Percentiles rank a stretch among this genome's conserved stretches.
Conservation (phyloP, 306 rosid genomes). For the Trichosanthes truncata region DNA sequence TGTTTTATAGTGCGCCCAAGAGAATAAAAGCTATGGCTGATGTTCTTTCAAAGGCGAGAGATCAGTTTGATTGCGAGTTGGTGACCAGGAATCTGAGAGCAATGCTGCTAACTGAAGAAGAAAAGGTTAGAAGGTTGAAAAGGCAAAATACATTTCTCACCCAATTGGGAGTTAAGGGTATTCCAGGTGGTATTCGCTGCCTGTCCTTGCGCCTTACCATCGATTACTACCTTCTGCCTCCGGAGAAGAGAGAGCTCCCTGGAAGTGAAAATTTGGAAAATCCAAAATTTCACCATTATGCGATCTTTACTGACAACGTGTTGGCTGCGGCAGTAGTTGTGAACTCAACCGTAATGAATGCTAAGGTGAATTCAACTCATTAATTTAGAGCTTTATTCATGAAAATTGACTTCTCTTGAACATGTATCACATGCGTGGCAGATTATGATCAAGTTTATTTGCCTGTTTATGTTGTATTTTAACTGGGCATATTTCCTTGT, state of each 20-base stretch:
- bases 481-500: slow-evolving; percentile 15
- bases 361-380: slow-evolving; percentile 44
- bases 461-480: slow-evolving; percentile 12
- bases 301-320: slow-evolving; percentile 92
- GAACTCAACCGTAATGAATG: slow-evolving; percentile 70
- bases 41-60: slow-evolving; percentile 66
- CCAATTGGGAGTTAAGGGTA: slow-evolving; percentile 90
- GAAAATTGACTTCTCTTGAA: background rate
- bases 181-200: slow-evolving; percentile 89
- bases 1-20: slow-evolving; percentile 52
- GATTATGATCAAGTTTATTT: background rate
- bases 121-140: slow-evolving; percentile 76
- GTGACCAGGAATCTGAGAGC: slow-evolving; percentile 79
- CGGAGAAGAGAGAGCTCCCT: slow-evolving; percentile 70
- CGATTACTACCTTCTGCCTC: slow-evolving; percentile 78
- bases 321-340: slow-evolving; percentile 95
- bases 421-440: background rate
- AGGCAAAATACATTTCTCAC: slow-evolving; percentile 87
- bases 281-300: slow-evolving; percentile 72
- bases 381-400: background rate
- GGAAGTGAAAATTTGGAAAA: slow-evolving; percentile 75
- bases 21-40: slow-evolving; percentile 66
- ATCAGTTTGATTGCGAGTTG: slow-evolving; percentile 74
- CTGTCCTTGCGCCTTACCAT: slow-evolving; percentile 83
- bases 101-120: slow-evolving; percentile 88